Conservation (phyloP, 169 alveolate genomes). For the Plasmodium relictum region DNA sequence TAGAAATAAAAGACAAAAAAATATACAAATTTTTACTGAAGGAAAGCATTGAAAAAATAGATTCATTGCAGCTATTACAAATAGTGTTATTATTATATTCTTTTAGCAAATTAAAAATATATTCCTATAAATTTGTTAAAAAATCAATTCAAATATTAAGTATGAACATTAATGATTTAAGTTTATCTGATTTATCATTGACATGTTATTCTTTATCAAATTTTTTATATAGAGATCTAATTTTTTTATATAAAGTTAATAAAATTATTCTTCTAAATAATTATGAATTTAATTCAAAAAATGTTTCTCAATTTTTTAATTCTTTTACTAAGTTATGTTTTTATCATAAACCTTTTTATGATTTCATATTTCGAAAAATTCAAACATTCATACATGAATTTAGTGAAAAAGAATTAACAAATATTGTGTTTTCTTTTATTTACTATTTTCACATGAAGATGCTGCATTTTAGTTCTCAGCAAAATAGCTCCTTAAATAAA, state of each 20-base stretch:
- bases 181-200: slow-evolving; percentile 37
- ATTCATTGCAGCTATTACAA: slow-evolving; percentile 41
- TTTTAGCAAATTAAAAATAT: slow-evolving; percentile 55
- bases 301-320: slow-evolving; percentile 56
- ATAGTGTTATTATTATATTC: slow-evolving; percentile 35
- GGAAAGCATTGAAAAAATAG: slow-evolving; percentile 36
- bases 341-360: slow-evolving; percentile 61
- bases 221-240: slow-evolving; percentile 52
- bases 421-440: slow-evolving; percentile 51
- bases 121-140: slow-evolving; percentile 60
- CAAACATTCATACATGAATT: slow-evolving; percentile 43
- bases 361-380: slow-evolving; percentile 36
- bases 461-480: background rate
- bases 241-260: slow-evolving; percentile 42
- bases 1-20: slow-evolving; percentile 42
- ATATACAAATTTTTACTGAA: slow-evolving; percentile 49
- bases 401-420: slow-evolving; percentile 55
- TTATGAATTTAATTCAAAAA: slow-evolving; percentile 20
- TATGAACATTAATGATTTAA: slow-evolving; percentile 42
- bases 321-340: slow-evolving; percentile 60
- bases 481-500: background rate
- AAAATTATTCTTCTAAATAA: slow-evolving; percentile 38
- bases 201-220: slow-evolving; percentile 61
- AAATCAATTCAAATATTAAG: slow-evolving; percentile 45
- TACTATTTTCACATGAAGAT: slow-evolving; percentile 49